These are phyloP conservation scores for Talaromyces trachyspermus DNA, from an alignment of 495 filamentous ascomycete genomes.

Conservation along the genomic window DNA sequence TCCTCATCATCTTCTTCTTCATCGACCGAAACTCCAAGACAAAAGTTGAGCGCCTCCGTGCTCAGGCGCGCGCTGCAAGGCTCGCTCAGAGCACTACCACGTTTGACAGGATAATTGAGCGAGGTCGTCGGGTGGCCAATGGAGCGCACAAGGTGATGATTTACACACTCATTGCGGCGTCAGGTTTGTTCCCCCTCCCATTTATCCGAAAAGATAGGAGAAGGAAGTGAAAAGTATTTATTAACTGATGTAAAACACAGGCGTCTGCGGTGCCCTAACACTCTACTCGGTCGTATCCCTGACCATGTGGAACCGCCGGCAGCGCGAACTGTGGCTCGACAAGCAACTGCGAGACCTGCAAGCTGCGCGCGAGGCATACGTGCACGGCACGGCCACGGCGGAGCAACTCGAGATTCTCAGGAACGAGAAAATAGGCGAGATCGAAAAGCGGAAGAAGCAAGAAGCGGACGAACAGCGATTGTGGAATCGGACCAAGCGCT, in stretches of 20 bases:
- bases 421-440: slow-evolving; percentile 50
- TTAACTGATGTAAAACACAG: slow-evolving; percentile 33
- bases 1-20: slow-evolving; percentile 18
- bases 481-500: slow-evolving; percentile 37
- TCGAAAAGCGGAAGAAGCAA: slow-evolving; percentile 35
- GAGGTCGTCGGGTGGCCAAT: slow-evolving; percentile 70
- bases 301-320: slow-evolving; percentile 74
- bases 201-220: background rate
- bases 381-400: slow-evolving; percentile 52
- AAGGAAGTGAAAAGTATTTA: background rate
- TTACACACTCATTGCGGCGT: slow-evolving; percentile 65
- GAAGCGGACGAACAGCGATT: slow-evolving; percentile 36
- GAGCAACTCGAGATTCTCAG: slow-evolving; percentile 46
- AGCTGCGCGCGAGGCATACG: slow-evolving; percentile 52
- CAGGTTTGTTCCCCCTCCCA: slow-evolving; percentile 54
- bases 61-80: slow-evolving; percentile 64
- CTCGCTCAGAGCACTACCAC: slow-evolving; percentile 51
- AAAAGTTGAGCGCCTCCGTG: slow-evolving; percentile 81
- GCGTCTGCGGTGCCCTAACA: slow-evolving; percentile 63
- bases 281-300: slow-evolving; percentile 79
- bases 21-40: slow-evolving; percentile 66
- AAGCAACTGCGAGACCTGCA: slow-evolving; percentile 53
- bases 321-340: slow-evolving; percentile 58
- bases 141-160: slow-evolving; percentile 73
- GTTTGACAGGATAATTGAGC: slow-evolving; percentile 62